Conservation (phyloP, 2,329 filamentous ascomycete genomes). For the Magnaporthales sp. region DNA sequence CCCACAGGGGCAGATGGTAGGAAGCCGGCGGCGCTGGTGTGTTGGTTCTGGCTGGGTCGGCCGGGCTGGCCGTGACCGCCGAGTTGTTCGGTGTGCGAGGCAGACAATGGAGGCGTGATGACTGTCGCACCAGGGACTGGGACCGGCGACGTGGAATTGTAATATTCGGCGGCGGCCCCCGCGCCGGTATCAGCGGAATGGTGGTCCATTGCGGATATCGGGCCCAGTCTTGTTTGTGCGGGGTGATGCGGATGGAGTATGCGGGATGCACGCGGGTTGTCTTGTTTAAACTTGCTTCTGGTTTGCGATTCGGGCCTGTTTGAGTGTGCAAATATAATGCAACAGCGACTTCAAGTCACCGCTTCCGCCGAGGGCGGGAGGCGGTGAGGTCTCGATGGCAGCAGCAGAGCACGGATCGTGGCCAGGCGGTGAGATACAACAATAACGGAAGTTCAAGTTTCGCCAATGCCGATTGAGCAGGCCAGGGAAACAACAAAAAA, state of each 20-base stretch:
- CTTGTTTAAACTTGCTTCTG: not conserved
- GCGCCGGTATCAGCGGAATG: not conserved
- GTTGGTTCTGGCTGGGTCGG: not conserved
- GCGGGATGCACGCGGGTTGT: not conserved
- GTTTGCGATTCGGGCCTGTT: not conserved
- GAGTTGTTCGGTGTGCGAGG: not conserved
- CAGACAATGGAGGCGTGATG: not conserved
- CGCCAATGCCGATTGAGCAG: not conserved
- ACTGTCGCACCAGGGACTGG: conserved; percentile 1
- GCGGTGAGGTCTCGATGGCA: not conserved
- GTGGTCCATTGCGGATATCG: not conserved
- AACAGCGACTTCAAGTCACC: not conserved
- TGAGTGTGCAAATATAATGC: not conserved
- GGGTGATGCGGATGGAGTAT: not conserved
- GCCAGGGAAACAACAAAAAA: too few species aligned
- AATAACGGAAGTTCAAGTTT: not conserved
- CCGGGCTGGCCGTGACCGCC: not conserved
- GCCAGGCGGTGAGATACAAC: not conserved
- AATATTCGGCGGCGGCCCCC: conserved; percentile 2
- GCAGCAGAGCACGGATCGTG: not conserved
- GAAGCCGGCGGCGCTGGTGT: not conserved
- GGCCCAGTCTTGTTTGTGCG: not conserved
- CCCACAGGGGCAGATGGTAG: not conserved
- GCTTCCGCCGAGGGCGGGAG: not conserved
- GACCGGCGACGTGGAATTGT: conserved; percentile 1